Evolutionary conservation across 805 yeast genomes (phyloP), one percentile per base, ranked within the genome.

Genomic region (Starmerella ratchasimensis): DNA sequence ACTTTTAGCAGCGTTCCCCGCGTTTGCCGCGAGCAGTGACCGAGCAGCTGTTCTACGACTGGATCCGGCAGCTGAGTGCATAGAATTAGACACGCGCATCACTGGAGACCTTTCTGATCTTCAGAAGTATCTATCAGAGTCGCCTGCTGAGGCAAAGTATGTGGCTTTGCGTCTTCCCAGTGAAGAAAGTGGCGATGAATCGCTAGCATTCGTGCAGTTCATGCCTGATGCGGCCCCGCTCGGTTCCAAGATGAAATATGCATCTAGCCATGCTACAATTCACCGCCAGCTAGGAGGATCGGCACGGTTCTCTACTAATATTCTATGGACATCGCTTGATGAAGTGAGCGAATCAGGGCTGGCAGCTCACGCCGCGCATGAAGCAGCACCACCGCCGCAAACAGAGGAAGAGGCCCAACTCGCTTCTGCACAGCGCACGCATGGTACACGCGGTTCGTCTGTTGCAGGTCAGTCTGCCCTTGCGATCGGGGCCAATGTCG

Each of bases 171-270:
- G 64, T 31, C 35, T 43, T 3, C 41, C 41, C 3, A 15, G 15
- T 7, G 33, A 8, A 7, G 34, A 39, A 2, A 51, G 44, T 15
- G 43, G 33, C 27, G 46, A 43, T 6, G 51, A 47, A 1, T 52
- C 52, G n/a, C 64, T 61, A 43, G 67, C 72, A 3, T 84, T 88
- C 50, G 69, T 84, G 32, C 74, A 90, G 16, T 86, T 68, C 60
- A 86, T 88, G 37, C 96, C 98, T 0, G 96, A 88, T 55, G 58
- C 58, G 35, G 80, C 95, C 7, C 74, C 76, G 2, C 86, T 88
- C 27, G 70, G 84, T 41, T 67, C 70, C 39, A 90, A 88, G 57
- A 90, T 90, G 96, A 65, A 90, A 34, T 90, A 86, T 56, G 97
- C 97, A 4, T 81, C 95, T 2, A 76, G 93, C 9, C 82, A 82